Conservation (phyloP, 2,329 filamentous ascomycete genomes). For the Xylariaceae sp. region DNA sequence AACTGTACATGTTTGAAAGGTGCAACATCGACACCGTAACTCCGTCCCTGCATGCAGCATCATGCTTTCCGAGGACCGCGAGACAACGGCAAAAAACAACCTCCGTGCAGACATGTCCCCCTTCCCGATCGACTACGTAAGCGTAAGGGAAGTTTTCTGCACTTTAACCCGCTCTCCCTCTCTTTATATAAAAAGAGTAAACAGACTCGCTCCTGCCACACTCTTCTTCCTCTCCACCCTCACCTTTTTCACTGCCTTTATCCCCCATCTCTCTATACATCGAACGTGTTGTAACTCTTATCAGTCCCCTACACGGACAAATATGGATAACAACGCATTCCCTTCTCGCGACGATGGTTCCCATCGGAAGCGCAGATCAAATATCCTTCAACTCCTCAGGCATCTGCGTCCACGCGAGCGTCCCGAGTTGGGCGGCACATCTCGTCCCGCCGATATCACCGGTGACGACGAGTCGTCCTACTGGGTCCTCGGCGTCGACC, state of each 20-base stretch:
- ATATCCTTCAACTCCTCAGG: constrained; percentile 36
- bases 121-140: no score
- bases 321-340: constrained; percentile 11
- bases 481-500: constrained; percentile 21
- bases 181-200: no score
- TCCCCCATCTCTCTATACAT: not conserved
- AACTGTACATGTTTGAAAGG: not conserved
- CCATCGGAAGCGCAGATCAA: constrained; percentile 28
- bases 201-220: not conserved
- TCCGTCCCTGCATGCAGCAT: not conserved
- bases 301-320: constrained; percentile 9
- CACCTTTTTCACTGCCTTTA: not conserved
- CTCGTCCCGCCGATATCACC: constrained; percentile 28
- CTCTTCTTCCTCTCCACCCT: constrained; percentile 4
- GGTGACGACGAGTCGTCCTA: constrained; percentile 24
- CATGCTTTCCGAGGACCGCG: constrained; percentile 2
- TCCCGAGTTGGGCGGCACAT: constrained; percentile 47
- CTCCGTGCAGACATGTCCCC: no score
- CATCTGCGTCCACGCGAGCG: constrained; percentile 45
- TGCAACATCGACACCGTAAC: no score
- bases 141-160: no score
- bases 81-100: not conserved
- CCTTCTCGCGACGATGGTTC: constrained; percentile 4
- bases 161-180: no score
- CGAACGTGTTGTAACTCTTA: not conserved